phyloP scores from a whole-genome alignment of 2,329 filamentous ascomycete genomes.

The Lecanicillium sp. region DNA sequence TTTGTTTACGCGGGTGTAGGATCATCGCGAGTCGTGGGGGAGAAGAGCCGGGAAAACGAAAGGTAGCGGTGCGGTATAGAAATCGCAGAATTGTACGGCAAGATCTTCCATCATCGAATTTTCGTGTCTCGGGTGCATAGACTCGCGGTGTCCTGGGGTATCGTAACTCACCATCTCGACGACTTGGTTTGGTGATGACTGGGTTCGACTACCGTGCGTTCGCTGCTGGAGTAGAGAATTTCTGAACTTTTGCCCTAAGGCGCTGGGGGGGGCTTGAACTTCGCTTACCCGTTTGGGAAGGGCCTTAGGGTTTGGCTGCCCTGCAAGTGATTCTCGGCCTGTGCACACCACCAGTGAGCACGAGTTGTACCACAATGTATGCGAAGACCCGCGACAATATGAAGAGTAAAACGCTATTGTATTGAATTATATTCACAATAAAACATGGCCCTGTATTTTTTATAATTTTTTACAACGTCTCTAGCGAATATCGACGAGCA shows the following conservation, averaged over 20 bases:
- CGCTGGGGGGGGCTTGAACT: slow-evolving; percentile 26
- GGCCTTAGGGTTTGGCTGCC: slow-evolving; percentile 34
- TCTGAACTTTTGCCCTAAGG: slow-evolving; percentile 38
- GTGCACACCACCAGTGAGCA: background rate
- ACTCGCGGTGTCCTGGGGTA: slow-evolving; percentile 7
- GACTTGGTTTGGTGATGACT: slow-evolving; percentile 41
- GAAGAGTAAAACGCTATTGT: background rate
- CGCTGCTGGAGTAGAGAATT: slow-evolving; percentile 38
- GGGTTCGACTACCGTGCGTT: slow-evolving; percentile 43
- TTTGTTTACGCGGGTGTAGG: background rate
- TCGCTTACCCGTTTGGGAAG: slow-evolving; percentile 36
- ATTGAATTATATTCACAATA: background rate
- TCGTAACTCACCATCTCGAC: slow-evolving; percentile 48
- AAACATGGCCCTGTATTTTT: background rate
- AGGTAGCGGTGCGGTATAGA: slow-evolving; percentile 12
- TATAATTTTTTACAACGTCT: background rate
- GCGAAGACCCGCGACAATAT: background rate
- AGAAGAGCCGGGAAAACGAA: background rate
- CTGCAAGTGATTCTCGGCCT: slow-evolving; percentile 15
- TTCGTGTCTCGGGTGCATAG: slow-evolving; percentile 1
- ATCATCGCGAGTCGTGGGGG: background rate
- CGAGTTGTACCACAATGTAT: background rate
- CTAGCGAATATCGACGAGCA: background rate
- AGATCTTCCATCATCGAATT: background rate
- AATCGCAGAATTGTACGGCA: background rate